Evolutionary conservation across 352 stramenopile species (phyloP).

Genomic region (Globisporangium solare): DNA sequence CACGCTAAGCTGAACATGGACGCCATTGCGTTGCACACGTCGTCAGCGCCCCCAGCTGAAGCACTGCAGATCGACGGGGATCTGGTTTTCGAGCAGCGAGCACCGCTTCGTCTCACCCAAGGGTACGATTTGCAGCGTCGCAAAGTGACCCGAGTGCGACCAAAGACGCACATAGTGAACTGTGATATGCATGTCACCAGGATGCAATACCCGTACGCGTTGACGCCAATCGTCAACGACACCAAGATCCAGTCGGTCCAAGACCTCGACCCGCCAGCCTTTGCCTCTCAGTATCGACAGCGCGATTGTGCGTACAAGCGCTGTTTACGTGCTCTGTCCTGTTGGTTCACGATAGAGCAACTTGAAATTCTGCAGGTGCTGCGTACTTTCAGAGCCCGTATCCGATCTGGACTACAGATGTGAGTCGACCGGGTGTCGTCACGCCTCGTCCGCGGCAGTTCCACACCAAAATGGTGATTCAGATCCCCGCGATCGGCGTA

Average conservation of each 20-base stretch:
- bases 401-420: constrained; percentile 37
- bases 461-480: constrained; percentile 34
- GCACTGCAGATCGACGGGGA: constrained; percentile 52
- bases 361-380: constrained; percentile 17
- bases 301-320: constrained; percentile 38
- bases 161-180: neutral
- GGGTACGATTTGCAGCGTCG: constrained; percentile 15
- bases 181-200: constrained; percentile 13
- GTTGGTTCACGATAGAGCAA: no score
- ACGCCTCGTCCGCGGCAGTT: constrained; percentile 21
- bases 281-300: constrained; percentile 32
- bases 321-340: neutral
- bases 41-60: constrained; percentile 29
- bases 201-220: constrained; percentile 27
- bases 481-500: constrained; percentile 28
- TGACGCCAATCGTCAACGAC: constrained; percentile 38
- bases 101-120: constrained; percentile 35
- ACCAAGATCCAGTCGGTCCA: constrained; percentile 25
- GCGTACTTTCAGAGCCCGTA: constrained; percentile 32
- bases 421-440: constrained; percentile 4
- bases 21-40: constrained; percentile 31
- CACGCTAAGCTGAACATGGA: constrained; percentile 67
- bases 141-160: no score
- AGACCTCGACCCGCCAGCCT: constrained; percentile 31
- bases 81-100: constrained; percentile 45